phyloP scores from a whole-genome alignment of 2,329 filamentous ascomycete species.

The Thermochaetoides dissita region DNA sequence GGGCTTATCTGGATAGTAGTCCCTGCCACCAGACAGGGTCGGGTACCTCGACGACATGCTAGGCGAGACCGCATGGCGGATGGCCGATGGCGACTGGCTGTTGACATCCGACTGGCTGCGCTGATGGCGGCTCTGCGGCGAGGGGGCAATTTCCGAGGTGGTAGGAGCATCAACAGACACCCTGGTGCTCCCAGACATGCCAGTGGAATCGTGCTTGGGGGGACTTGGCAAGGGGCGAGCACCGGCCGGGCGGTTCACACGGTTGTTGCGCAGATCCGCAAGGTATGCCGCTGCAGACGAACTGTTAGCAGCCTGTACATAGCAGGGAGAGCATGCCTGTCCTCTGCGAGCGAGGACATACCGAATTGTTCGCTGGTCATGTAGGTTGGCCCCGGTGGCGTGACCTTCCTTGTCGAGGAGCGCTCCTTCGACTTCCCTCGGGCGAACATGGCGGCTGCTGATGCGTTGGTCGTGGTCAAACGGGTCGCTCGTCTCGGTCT shows the following conservation, averaged over 20 bases:
- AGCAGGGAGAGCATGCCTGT: not conserved
- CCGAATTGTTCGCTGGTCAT: conserved; percentile 57
- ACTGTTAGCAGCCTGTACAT: no score
- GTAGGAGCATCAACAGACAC: conserved; percentile 18
- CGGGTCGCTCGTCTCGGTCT: not conserved
- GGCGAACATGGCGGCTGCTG: conserved; percentile 19
- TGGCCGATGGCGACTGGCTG: conserved; percentile 16
- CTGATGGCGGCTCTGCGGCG: conserved; percentile 22
- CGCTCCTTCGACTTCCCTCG: conserved; percentile 22
- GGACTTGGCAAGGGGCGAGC: conserved; percentile 46
- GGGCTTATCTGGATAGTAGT: conserved; percentile 36
- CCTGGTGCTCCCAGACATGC: conserved; percentile 19
- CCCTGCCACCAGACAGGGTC: conserved; percentile 30
- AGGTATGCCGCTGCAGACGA: conserved; percentile 48
- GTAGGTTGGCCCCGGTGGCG: conserved; percentile 47
- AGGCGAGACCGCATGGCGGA: conserved; percentile 28
- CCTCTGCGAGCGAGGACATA: conserved; percentile 22
- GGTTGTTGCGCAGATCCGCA: conserved; percentile 54
- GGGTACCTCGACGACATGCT: conserved; percentile 40
- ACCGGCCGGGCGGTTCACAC: conserved; percentile 53
- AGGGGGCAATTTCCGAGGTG: conserved; percentile 21
- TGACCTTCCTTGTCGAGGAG: conserved; percentile 35
- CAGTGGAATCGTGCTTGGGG: conserved; percentile 21
- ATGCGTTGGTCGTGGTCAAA: not conserved
- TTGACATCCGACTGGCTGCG: conserved; percentile 19